A percentile compares a stretch with the other conserved stretches of the same genome.
These are phyloP conservation scores for Microsporum ferrugineum DNA, from an alignment of 2,329 filamentous ascomycete species.

Conservation along the genomic window DNA sequence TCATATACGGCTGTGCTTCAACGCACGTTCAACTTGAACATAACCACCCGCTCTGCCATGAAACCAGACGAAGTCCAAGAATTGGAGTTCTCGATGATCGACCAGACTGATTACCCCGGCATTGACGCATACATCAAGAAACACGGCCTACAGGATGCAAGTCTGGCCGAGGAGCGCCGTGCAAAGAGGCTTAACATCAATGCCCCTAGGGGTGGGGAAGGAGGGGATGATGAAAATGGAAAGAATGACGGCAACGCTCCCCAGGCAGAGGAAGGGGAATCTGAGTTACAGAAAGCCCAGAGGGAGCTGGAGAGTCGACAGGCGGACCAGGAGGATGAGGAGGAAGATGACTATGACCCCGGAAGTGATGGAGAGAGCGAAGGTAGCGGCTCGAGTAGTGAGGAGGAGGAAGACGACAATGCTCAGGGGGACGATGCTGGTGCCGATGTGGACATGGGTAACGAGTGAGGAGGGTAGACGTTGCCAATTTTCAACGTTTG, in stretches of 20 bases:
- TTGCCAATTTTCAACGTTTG: not conserved
- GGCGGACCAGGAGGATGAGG: constrained; percentile 35
- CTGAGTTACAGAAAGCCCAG: constrained; percentile 48
- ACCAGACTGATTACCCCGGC: constrained; percentile 50
- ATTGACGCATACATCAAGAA: constrained; percentile 53
- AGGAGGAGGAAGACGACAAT: constrained; percentile 28
- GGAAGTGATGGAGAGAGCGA: constrained; percentile 40
- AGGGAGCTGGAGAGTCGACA: constrained; percentile 36
- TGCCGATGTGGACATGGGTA: not conserved
- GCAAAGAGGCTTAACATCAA: constrained; percentile 49
- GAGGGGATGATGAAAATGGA: not conserved
- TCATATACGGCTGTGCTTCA: constrained; percentile 55
- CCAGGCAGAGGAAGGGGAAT: constrained; percentile 39
- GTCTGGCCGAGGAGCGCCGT: constrained; percentile 47
- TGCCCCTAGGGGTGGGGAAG: constrained; percentile 25
- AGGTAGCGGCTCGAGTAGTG: constrained; percentile 35
- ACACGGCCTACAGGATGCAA: constrained; percentile 52
- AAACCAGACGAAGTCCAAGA: constrained; percentile 39
- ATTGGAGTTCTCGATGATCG: constrained; percentile 54
- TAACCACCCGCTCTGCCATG: constrained; percentile 33
- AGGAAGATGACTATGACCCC: constrained; percentile 42
- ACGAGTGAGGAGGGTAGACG: not conserved
- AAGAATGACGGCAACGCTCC: constrained; percentile 7
- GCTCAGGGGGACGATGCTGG: not conserved
- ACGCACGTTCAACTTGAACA: constrained; percentile 55